Evolutionary conservation across 2,329 filamentous ascomycete species (phyloP).

Genomic region (Diaporthe helianthi): DNA sequence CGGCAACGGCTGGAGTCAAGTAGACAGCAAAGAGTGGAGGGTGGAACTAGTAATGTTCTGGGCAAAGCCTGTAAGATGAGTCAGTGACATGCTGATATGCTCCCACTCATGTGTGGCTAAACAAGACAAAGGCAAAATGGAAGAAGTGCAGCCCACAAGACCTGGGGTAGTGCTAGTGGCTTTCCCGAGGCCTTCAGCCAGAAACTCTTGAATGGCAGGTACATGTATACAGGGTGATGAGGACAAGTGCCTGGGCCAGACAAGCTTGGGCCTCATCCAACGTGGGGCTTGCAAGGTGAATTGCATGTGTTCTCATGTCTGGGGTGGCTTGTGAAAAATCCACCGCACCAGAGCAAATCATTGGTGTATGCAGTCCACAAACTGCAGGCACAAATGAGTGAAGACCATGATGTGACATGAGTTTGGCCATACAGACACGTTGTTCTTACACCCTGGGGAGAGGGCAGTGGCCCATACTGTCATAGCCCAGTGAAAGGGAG

Average conservation of each 20-base stretch:
- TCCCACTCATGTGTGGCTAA: neutral
- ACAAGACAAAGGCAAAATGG: neutral
- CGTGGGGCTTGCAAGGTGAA: neutral
- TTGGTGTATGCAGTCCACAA: slow-evolving; percentile 11
- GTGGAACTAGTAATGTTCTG: slow-evolving; percentile 34
- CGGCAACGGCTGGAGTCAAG: slow-evolving; percentile 26
- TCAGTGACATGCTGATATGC: neutral
- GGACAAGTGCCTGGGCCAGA: neutral
- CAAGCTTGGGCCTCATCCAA: slow-evolving; percentile 1
- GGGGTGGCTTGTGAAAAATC: neutral
- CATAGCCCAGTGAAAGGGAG: neutral
- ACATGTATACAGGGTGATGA: neutral
- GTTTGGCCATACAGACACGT: neutral
- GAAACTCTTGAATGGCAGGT: neutral
- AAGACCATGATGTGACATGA: neutral
- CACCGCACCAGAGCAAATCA: neutral
- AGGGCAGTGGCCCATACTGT: neutral
- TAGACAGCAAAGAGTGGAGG: slow-evolving; percentile 7
- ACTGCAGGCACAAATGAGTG: neutral
- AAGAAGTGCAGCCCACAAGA: neutral
- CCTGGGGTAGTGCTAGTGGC: neutral
- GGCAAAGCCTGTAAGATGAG: neutral
- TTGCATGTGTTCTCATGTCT: slow-evolving; percentile 35
- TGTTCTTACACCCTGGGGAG: neutral
- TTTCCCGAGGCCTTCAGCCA: neutral